Conservation (phyloP, 305 asterid species). For the Caryopteris hybrid region DNA sequence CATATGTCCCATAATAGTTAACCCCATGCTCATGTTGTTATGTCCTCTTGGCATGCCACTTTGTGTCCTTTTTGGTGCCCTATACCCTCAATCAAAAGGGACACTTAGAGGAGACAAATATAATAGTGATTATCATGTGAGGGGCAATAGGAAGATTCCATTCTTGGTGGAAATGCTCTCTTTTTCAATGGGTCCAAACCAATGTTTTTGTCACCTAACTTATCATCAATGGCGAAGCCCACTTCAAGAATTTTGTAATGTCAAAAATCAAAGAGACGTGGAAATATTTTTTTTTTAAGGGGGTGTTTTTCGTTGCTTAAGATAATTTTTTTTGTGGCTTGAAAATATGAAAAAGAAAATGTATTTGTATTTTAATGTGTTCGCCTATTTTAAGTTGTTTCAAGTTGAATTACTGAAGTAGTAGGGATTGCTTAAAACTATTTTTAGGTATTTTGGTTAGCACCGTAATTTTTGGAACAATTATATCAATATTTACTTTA, state of each 20-base stretch:
- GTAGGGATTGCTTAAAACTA: too few relatives aligned
- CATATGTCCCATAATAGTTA: not conserved
- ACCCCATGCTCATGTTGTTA: conserved; percentile 14
- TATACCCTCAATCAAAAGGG: conserved; percentile 7
- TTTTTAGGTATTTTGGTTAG: too few relatives aligned
- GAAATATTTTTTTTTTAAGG: too few relatives aligned
- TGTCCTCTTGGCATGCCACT: conserved; percentile 23
- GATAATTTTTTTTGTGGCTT: too few relatives aligned
- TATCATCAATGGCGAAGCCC: conserved; percentile 1
- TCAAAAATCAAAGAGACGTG: not conserved
- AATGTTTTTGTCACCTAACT: not conserved
- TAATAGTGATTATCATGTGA: not conserved
- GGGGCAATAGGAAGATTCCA: conserved; percentile 18
- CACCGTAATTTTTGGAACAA: too few relatives aligned
- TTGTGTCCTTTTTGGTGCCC: conserved; percentile 9
- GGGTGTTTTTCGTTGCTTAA: too few relatives aligned
- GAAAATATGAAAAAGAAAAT: too few relatives aligned
- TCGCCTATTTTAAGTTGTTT: too few relatives aligned
- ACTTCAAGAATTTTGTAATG: not conserved
- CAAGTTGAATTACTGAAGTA: too few relatives aligned
- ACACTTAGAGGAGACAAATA: not conserved
- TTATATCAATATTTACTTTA: too few relatives aligned
- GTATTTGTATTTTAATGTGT: too few relatives aligned
- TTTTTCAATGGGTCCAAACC: not conserved
- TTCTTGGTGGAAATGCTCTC: conserved; percentile 3